Conservation (phyloP, 2,329 filamentous ascomycete genomes). For the Xylaria sp. region DNA sequence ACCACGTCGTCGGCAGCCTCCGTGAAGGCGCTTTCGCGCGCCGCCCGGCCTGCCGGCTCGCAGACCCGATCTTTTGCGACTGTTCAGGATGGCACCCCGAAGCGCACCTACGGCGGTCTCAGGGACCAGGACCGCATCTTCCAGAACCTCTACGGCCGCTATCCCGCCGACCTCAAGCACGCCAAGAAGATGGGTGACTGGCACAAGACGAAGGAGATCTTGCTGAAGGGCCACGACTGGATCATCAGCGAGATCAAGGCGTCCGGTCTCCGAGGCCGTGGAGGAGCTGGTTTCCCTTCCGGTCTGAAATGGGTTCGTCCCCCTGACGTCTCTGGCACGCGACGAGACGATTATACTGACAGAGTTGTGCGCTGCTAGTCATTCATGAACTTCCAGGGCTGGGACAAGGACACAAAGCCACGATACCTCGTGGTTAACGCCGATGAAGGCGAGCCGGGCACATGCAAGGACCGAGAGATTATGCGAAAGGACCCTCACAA, state of each 20-base stretch:
- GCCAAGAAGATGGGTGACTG: conserved; percentile 98
- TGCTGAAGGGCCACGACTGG: conserved; percentile 96
- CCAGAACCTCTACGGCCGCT: conserved; percentile 94
- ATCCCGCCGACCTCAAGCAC: conserved; percentile 83
- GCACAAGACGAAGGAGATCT: conserved; percentile 99
- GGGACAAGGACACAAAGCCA: conserved; percentile 96
- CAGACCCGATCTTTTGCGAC: conserved; percentile 72
- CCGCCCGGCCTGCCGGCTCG: conserved; percentile 34
- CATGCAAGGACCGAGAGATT: conserved; percentile 98
- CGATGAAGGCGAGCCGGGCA: conserved; percentile 97
- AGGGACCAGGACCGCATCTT: conserved; percentile 98
- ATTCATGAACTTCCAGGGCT: conserved; percentile 99
- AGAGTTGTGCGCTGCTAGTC: conserved; percentile 51
- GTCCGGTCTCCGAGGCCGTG: conserved; percentile 89
- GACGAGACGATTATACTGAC: background rate
- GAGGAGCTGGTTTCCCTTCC: conserved; percentile 95
- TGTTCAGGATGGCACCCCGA: conserved; percentile 64
- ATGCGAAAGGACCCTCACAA: conserved; percentile 99
- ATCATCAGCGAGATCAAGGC: conserved; percentile 97
- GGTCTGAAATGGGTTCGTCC: conserved; percentile 89
- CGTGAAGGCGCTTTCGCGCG: conserved; percentile 37
- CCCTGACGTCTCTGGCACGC: too few relatives aligned
- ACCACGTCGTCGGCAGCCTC: conserved; percentile 38
- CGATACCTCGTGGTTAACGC: conserved; percentile 97
- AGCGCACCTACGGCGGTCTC: conserved; percentile 75